These are phyloP conservation scores for Thalassiosira livingstoniorum DNA, from an alignment of 352 stramenopile genomes.

Conservation along the genomic window DNA sequence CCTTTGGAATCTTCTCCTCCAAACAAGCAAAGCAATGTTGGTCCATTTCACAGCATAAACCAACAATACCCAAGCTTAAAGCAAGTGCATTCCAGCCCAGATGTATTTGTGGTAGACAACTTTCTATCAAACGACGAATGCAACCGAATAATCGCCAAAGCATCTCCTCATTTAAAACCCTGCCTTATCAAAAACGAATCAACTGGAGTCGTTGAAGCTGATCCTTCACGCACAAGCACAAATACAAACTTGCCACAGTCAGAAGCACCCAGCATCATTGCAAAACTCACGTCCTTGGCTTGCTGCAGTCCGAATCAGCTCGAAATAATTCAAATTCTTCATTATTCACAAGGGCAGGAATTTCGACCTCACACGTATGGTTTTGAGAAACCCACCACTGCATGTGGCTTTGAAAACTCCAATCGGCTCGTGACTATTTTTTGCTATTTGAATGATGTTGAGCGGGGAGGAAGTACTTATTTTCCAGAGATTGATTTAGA, in stretches of 20 bases:
- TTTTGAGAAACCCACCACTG: slow-evolving; percentile 51
- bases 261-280: slow-evolving; percentile 46
- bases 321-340: slow-evolving; percentile 51
- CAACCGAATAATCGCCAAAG: slow-evolving; percentile 53
- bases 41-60: slow-evolving; percentile 55
- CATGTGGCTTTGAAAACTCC: slow-evolving; percentile 58
- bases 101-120: slow-evolving; percentile 55
- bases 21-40: no score
- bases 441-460: slow-evolving; percentile 64
- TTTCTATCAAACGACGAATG: slow-evolving; percentile 61
- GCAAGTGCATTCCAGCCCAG: slow-evolving; percentile 46
- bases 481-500: slow-evolving; percentile 45
- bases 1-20: neutral
- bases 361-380: slow-evolving; percentile 66
- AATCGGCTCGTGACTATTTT: slow-evolving; percentile 59
- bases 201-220: slow-evolving; percentile 39
- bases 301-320: slow-evolving; percentile 32
- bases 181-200: slow-evolving; percentile 41
- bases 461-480: slow-evolving; percentile 32
- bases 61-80: slow-evolving; percentile 49
- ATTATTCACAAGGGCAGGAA: slow-evolving; percentile 53
- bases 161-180: slow-evolving; percentile 35
- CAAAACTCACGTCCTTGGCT: slow-evolving; percentile 35
- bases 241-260: slow-evolving; percentile 47
- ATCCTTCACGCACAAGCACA: slow-evolving; percentile 49